Evolutionary conservation across 495 filamentous ascomycete species (phyloP).

Genomic region (Lophiotrema nucula): DNA sequence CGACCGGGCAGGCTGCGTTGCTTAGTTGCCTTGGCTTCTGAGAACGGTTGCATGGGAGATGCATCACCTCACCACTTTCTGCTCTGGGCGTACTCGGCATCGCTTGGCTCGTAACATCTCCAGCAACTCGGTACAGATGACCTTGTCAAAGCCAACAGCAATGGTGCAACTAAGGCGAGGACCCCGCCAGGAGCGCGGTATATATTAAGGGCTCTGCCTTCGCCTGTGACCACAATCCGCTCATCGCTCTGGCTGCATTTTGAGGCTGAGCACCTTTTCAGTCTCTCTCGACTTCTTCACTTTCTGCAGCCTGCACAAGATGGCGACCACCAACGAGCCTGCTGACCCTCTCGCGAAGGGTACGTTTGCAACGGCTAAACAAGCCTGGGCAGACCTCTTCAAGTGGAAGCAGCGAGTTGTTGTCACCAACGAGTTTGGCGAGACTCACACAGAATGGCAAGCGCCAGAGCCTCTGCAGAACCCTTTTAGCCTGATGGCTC

Average conservation of each 20-base stretch:
- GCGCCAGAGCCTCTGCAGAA: slow-evolving; percentile 57
- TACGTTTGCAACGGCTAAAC: slow-evolving; percentile 56
- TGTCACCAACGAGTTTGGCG: slow-evolving; percentile 58
- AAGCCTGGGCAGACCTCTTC: slow-evolving; percentile 63
- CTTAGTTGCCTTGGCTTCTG: slow-evolving; percentile 23
- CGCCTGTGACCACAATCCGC: no score
- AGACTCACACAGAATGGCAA: slow-evolving; percentile 59
- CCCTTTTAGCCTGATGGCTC: slow-evolving; percentile 58
- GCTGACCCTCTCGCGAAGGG: slow-evolving; percentile 62
- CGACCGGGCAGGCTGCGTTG: neutral
- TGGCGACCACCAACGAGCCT: slow-evolving; percentile 44
- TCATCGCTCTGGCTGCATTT: neutral
- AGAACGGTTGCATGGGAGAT: slow-evolving; percentile 7
- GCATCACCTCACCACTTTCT: slow-evolving; percentile 21
- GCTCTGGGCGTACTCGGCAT: slow-evolving; percentile 24
- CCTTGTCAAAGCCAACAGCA: slow-evolving; percentile 1
- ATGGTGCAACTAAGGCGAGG: neutral
- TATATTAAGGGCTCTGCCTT: no score
- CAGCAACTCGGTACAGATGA: neutral
- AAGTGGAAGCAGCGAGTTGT: slow-evolving; percentile 65
- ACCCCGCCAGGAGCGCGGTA: slow-evolving; percentile 3
- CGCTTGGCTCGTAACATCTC: slow-evolving; percentile 21
- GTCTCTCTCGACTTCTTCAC: neutral
- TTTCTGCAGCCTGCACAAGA: slow-evolving; percentile 1
- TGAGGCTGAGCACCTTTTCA: neutral